These are phyloP conservation scores for Apiosordaria backusii DNA, from an alignment of 495 filamentous ascomycete species.

Conservation along the genomic window DNA sequence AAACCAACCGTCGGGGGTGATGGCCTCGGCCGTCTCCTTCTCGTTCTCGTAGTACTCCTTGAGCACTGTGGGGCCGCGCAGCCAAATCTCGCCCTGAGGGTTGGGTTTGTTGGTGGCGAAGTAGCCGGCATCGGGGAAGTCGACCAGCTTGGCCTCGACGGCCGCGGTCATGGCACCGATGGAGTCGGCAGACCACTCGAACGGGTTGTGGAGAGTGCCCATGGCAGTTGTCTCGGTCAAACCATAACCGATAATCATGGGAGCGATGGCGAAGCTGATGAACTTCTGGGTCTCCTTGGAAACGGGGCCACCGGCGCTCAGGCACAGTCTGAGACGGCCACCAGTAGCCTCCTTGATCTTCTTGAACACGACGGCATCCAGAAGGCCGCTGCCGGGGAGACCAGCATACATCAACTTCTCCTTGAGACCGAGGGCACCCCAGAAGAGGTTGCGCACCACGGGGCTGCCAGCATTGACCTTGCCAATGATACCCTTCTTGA, in stretches of 20 bases:
- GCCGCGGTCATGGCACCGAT: slow-evolving; percentile 79
- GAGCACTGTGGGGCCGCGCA: slow-evolving; percentile 74
- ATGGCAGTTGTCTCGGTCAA: slow-evolving; percentile 94
- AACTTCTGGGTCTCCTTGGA: slow-evolving; percentile 84
- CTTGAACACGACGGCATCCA: slow-evolving; percentile 80
- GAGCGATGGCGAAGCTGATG: slow-evolving; percentile 81
- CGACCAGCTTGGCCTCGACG: slow-evolving; percentile 90
- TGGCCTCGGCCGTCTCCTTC: slow-evolving; percentile 72
- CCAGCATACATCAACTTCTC: slow-evolving; percentile 70
- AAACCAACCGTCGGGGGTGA: slow-evolving; percentile 85
- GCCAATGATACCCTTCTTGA: slow-evolving; percentile 93
- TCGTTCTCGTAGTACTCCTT: slow-evolving; percentile 76
- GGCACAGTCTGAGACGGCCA: slow-evolving; percentile 71
- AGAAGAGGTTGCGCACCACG: slow-evolving; percentile 81
- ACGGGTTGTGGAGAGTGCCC: slow-evolving; percentile 85
- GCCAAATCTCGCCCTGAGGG: slow-evolving; percentile 94
- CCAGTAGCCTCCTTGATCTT: slow-evolving; percentile 91
- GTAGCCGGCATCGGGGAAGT: slow-evolving; percentile 93
- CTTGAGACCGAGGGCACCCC: slow-evolving; percentile 85
- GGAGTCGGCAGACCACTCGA: slow-evolving; percentile 79
- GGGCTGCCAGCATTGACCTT: slow-evolving; percentile 76
- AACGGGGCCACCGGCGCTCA: slow-evolving; percentile 85
- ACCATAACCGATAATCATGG: slow-evolving; percentile 93
- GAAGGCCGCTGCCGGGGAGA: slow-evolving; percentile 66
- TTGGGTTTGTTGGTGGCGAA: slow-evolving; percentile 75